Percentiles rank a stretch among this genome's conserved stretches.
Evolutionary conservation across 2,329 filamentous ascomycete genomes (phyloP).

Genomic region (Fusarium aywerte): DNA sequence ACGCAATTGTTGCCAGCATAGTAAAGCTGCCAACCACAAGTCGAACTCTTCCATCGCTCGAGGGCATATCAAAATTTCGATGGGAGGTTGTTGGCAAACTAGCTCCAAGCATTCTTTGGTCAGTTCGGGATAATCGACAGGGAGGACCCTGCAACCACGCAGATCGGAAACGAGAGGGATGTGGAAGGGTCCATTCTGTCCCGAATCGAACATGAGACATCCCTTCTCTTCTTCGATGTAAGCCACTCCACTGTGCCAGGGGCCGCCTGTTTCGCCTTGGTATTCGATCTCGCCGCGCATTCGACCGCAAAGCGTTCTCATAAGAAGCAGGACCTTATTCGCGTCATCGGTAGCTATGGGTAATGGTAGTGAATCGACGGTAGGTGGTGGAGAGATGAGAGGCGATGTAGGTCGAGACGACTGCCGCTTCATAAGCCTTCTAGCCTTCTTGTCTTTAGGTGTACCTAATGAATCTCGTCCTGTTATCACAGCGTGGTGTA

Average conservation of each 20-base stretch:
- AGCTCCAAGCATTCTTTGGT: slow-evolving; percentile 65
- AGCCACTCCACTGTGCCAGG: slow-evolving; percentile 77
- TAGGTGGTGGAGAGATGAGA: slow-evolving; percentile 63
- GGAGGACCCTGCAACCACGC: slow-evolving; percentile 76
- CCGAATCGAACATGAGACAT: slow-evolving; percentile 78
- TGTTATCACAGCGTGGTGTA: slow-evolving; percentile 56
- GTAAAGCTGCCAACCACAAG: slow-evolving; percentile 80
- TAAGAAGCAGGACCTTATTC: slow-evolving; percentile 76
- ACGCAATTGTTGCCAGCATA: slow-evolving; percentile 83
- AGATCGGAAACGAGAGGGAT: slow-evolving; percentile 77
- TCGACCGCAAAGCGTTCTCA: slow-evolving; percentile 80
- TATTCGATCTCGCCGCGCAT: slow-evolving; percentile 85
- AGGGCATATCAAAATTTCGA: slow-evolving; percentile 74
- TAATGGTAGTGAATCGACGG: slow-evolving; percentile 68
- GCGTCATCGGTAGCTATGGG: slow-evolving; percentile 74
- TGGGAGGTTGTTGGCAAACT: slow-evolving; percentile 61
- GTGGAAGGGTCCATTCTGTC: slow-evolving; percentile 72
- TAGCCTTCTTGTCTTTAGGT: slow-evolving; percentile 57
- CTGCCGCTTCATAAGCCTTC: slow-evolving; percentile 66
- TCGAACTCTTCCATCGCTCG: slow-evolving; percentile 74
- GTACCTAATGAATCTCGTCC: slow-evolving; percentile 50
- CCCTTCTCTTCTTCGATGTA: slow-evolving; percentile 82
- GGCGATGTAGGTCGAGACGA: slow-evolving; percentile 69
- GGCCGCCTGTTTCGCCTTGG: slow-evolving; percentile 67
- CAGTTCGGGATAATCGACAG: slow-evolving; percentile 59